These are phyloP conservation scores for Thymus quinquecostatus DNA, from an alignment of 257 asterid species.

Conservation along the genomic window DNA sequence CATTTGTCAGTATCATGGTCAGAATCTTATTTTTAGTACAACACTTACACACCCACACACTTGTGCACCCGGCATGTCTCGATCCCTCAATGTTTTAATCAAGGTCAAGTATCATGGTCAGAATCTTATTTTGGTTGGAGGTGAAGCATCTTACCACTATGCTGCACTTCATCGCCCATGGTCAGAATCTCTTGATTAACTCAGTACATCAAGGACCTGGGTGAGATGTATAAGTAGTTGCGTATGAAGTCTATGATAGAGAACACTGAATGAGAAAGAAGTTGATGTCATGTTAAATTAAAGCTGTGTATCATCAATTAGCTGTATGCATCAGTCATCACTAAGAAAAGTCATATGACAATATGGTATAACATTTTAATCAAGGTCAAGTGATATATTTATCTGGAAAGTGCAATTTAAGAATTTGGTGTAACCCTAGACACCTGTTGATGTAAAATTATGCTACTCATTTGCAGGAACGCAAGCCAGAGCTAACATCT, in stretches of 20 bases:
- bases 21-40: too few relatives aligned
- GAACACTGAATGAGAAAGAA: background rate
- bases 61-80: too few relatives aligned
- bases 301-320: slow-evolving; percentile 4
- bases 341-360: background rate
- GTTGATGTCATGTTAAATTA: background rate
- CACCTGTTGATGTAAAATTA: slow-evolving; percentile 27
- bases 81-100: too few relatives aligned
- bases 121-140: too few relatives aligned
- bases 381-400: background rate
- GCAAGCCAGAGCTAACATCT: slow-evolving; percentile 85
- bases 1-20: background rate
- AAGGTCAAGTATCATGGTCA: too few relatives aligned
- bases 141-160: too few relatives aligned
- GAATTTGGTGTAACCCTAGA: slow-evolving; percentile 5
- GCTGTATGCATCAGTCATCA: slow-evolving; percentile 19
- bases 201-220: background rate
- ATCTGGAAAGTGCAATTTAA: background rate
- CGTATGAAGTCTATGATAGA: slow-evolving; percentile 19
- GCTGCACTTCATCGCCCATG: too few relatives aligned
- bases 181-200: background rate
- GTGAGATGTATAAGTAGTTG: background rate
- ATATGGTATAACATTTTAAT: slow-evolving; percentile 5
- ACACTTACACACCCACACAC: too few relatives aligned
- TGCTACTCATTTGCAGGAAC: slow-evolving; percentile 68